Evolutionary conservation across 768 basidiomycete genomes (phyloP).

Genomic region (Fibroporia radiculosa): DNA sequence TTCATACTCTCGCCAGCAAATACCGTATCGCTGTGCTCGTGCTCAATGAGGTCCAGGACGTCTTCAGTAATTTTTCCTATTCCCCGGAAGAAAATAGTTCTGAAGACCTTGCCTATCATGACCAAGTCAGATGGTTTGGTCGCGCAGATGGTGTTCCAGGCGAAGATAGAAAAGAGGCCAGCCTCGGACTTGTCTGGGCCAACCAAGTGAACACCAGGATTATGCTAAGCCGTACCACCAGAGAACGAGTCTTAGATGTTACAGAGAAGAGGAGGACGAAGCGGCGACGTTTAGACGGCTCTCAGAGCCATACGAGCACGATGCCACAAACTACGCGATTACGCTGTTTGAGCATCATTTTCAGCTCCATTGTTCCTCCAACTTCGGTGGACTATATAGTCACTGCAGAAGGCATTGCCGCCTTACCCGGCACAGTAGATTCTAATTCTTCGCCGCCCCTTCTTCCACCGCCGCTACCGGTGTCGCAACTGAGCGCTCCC

Average conservation of each 20-base stretch:
- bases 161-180: constrained; percentile 67
- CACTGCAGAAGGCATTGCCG: constrained; percentile 46
- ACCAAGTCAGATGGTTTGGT: constrained; percentile 73
- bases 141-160: constrained; percentile 52
- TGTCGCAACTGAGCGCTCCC: too few species aligned
- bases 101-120: constrained; percentile 50
- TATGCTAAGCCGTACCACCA: constrained; percentile 71
- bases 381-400: constrained; percentile 72
- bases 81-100: constrained; percentile 18
- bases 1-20: constrained; percentile 63
- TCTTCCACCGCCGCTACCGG: too few species aligned
- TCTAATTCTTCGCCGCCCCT: background rate
- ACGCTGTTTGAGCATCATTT: constrained; percentile 69
- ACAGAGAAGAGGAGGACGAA: constrained; percentile 23
- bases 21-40: constrained; percentile 70
- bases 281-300: constrained; percentile 20
- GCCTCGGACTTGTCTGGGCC: constrained; percentile 87
- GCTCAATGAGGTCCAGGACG: constrained; percentile 84
- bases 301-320: constrained; percentile 3
- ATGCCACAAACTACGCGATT: background rate
- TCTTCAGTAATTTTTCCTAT: constrained; percentile 36
- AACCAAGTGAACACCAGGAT: constrained; percentile 85
- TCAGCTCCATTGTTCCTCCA: constrained; percentile 54
- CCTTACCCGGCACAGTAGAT: constrained; percentile 5
- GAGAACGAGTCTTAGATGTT: constrained; percentile 46